Base-by-base conservation (phyloP, 2,329 filamentous ascomycete species). In the Botryotinia calthae region DNA sequence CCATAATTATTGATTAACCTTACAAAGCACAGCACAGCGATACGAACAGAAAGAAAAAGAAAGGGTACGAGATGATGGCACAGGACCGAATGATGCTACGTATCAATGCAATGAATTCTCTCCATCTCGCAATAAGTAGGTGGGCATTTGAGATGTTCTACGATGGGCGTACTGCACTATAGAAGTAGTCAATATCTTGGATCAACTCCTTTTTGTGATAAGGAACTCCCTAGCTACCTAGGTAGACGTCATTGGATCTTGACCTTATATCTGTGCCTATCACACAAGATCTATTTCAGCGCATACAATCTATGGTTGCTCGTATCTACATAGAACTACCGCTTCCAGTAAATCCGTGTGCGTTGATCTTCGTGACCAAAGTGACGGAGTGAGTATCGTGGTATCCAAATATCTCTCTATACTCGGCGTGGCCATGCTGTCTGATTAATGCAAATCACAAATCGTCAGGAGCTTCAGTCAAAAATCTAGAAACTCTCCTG, bases 11-110 rank as follows among this genome's bases (percentile, higher is more conserved):
- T 56, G n/a, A 28, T 28, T 28, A 28, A 40, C 58, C 58, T 71
- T 71, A 71, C 69, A 71, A 71, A 71, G 69, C 69, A 71, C 8
- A 9, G 37, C 37, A 9, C 1, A 37, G 37, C 37, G 8, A 54
- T 34, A 40, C n/a, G 51, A 56, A 18, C 12, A n/a, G 37, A 61
- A 37, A 18, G 34, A 40, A 37, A n/a, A 54, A 16, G 48, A 54
- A 54, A 54, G 16, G 7, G 25, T 54, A 5, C 48, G 48, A 54
- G n/a, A 14, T n/a, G 5, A 54, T 54, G 25, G 48, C 48, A 54
- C 25, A 16, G 48, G n/a, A n/a, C 25, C n/a, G 48, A 16, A 56
- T 9, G 9, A 28, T 28, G n/a, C n/a, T 56, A 28, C n/a, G 14
- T 0, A n/a, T 54, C 51, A 28, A 18, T 28, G 4, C n/a, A 56